Percentiles rank a stretch among this genome's conserved stretches.
phyloP scores from a whole-genome alignment of 2,329 filamentous ascomycete genomes.

The Hymenoscyphus fraxineus region DNA sequence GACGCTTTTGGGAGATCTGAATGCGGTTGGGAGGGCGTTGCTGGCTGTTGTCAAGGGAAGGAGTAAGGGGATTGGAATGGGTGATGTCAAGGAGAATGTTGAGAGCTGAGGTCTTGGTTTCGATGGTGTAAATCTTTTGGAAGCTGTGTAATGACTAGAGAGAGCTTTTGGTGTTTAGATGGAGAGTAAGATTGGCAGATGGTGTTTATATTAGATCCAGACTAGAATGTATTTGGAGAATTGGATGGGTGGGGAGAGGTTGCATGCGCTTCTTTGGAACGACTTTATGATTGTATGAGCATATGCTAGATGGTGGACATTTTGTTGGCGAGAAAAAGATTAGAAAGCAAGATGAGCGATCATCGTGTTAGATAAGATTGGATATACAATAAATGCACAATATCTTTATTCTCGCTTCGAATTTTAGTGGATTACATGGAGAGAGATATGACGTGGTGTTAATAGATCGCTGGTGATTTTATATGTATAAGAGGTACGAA shows the following conservation, averaged over 20 bases:
- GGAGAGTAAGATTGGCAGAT: neutral
- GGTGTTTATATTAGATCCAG: neutral
- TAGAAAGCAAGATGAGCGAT: neutral
- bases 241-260: neutral
- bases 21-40: conserved; percentile 73
- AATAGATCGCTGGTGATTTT: too few relatives aligned
- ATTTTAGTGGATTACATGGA: too few relatives aligned
- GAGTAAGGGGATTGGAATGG: conserved; percentile 67
- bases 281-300: neutral
- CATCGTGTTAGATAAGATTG: neutral
- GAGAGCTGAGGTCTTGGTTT: neutral
- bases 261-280: neutral
- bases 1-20: conserved; percentile 78
- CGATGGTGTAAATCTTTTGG: neutral
- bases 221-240: too few relatives aligned
- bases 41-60: conserved; percentile 64
- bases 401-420: too few relatives aligned
- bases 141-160: neutral
- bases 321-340: neutral
- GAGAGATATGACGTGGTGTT: too few relatives aligned
- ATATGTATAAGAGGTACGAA: too few relatives aligned
- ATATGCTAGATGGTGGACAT: neutral
- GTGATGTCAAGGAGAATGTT: conserved; percentile 29
- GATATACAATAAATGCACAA: conserved; percentile 8
- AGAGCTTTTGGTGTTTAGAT: neutral